Evolutionary conservation across 106 monocot species (phyloP), one percentile per base, ranked within the genome.

Genomic region (Allium cepa): DNA sequence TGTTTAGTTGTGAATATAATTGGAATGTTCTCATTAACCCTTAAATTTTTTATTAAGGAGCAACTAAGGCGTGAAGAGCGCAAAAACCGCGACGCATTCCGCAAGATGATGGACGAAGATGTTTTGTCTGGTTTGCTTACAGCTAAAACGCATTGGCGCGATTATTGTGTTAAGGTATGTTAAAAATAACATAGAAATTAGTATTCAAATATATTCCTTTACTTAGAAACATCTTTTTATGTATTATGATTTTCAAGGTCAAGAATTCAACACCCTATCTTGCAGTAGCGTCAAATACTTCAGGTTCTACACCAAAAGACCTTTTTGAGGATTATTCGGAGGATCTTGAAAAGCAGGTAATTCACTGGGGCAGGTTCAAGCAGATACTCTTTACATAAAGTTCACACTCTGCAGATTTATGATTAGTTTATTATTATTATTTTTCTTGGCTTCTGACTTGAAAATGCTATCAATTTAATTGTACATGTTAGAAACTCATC

Each of bases 231-330:
- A 36, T 36, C 36, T 36, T 36, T 36, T 36, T 18, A 8, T 50
- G 11, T 66, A 50, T 53, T 16, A 8, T 1, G 10, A 11, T 14
- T 60, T 66, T 71, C n/a, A 69, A 91, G 99, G 81, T 99, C 52
- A 99, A 87, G 62, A 87, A 90, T 71, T 74, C 68, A 26, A 56
- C 78, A 56, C 55, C 80, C 8, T 99, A 93, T 68, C 47, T 79
- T 17, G 87, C 78, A 59, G 90, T 99, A 22, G 67, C 99, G 46
- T 77, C 85, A 73, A 99, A 99, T 67, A 83, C 81, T 15, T 90
- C 90, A 60, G 99, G 99, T 63, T 90, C 99, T 11, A 99, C 93
- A 10, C 93, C 99, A 56, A 99, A 99, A 75, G 93, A 93, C 79
- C 79, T 99, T 14, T 99, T 90, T 83, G 99, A 93, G 62, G 99